Evolutionary conservation across 768 basidiomycete species (phyloP).

Genomic region (Kwoniella dejecticola): DNA sequence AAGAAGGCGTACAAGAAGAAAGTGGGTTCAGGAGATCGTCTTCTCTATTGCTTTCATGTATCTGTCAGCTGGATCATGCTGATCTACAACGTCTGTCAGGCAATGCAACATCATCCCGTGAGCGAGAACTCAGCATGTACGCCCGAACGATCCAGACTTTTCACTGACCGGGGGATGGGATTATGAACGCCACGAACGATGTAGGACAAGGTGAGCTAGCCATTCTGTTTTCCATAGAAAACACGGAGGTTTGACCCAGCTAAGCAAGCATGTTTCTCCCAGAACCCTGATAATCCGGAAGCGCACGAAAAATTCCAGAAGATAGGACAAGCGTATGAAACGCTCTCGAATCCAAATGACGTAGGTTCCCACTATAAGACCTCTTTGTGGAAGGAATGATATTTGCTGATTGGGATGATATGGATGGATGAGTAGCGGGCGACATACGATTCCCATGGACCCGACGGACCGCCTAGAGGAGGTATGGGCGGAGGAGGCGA

Average conservation of each 20-base stretch:
- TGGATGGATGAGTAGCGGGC: conserved; percentile 32
- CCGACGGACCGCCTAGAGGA: conserved; percentile 39
- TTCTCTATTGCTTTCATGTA: conserved; percentile 14
- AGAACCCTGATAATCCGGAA: conserved; percentile 87
- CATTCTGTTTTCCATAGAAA: not conserved
- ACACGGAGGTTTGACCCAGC: not conserved
- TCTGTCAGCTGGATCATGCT: conserved; percentile 32
- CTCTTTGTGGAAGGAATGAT: not conserved
- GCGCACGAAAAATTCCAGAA: conserved; percentile 84
- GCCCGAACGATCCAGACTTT: not conserved
- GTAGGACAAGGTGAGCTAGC: conserved; percentile 68
- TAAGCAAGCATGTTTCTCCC: conserved; percentile 5
- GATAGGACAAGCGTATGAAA: conserved; percentile 71
- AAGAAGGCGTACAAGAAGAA: conserved; percentile 93
- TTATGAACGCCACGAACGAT: conserved; percentile 5
- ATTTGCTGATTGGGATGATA: not conserved
- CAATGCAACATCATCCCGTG: conserved; percentile 59
- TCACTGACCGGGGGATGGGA: not conserved
- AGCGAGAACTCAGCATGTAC: conserved; percentile 10
- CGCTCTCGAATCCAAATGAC: conserved; percentile 46
- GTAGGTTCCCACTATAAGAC: conserved; percentile 16
- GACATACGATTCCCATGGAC: conserved; percentile 49
- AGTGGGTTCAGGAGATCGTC: conserved; percentile 58
- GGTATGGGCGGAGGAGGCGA: conserved; percentile 59
- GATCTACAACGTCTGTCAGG: conserved; percentile 63